These are phyloP conservation scores for Basidiobolus heterosporus DNA, from an alignment of 371 early-diverging fungal species.

Conservation along the genomic window DNA sequence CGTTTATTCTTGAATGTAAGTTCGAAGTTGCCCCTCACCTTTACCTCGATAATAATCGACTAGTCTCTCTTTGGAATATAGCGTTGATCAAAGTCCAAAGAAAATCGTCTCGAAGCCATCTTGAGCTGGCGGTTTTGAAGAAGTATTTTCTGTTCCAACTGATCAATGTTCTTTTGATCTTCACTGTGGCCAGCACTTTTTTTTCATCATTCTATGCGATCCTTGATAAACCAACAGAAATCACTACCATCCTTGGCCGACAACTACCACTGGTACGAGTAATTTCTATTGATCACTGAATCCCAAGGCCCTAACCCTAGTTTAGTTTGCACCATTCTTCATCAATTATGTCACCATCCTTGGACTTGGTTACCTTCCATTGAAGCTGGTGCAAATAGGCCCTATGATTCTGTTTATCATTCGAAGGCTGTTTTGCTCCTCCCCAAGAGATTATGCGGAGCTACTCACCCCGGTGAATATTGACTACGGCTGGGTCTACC, in stretches of 20 bases:
- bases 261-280: constrained; percentile 27
- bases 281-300: no score
- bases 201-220: constrained; percentile 55
- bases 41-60: constrained; percentile 7
- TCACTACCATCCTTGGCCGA: constrained; percentile 51
- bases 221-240: constrained; percentile 39
- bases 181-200: constrained; percentile 60
- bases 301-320: constrained; percentile 6
- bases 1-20: constrained; percentile 27
- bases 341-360: constrained; percentile 48
- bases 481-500: constrained; percentile 45
- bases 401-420: constrained; percentile 24
- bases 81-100: constrained; percentile 20
- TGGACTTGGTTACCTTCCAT: constrained; percentile 44
- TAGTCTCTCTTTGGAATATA: constrained; percentile 18
- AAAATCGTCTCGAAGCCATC: constrained; percentile 26
- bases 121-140: constrained; percentile 43
- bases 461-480: constrained; percentile 40
- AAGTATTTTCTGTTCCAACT: constrained; percentile 78
- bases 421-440: constrained; percentile 28
- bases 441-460: constrained; percentile 44
- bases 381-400: constrained; percentile 52
- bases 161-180: constrained; percentile 74
- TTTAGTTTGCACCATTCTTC: constrained; percentile 55
- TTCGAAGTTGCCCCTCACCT: constrained; percentile 2